Evolutionary conservation across 2,329 filamentous ascomycete genomes (phyloP).

Genomic region (Aspergillus thermomutatus): DNA sequence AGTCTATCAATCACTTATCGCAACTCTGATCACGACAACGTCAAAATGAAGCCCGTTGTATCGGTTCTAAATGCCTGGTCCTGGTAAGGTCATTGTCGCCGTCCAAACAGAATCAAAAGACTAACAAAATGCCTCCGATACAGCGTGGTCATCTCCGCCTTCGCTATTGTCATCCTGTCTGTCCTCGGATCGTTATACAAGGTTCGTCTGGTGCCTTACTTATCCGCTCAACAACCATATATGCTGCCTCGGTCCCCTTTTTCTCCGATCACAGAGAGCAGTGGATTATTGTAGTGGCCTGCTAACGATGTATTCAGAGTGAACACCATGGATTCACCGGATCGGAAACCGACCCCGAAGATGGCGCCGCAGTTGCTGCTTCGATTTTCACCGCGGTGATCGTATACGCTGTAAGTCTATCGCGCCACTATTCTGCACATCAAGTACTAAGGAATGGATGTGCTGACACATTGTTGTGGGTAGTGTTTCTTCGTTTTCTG

Average conservation of each 20-base stretch:
- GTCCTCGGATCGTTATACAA: constrained; percentile 71
- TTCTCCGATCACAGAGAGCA: not conserved
- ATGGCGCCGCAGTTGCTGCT: constrained; percentile 73
- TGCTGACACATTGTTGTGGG: constrained; percentile 12
- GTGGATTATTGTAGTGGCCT: not conserved
- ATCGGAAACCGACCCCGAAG: constrained; percentile 63
- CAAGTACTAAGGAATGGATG: not conserved
- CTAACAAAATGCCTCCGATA: constrained; percentile 12
- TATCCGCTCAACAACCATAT: not conserved
- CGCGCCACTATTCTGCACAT: not conserved
- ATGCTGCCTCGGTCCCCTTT: not conserved
- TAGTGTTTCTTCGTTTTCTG: constrained; percentile 91
- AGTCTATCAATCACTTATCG: not conserved
- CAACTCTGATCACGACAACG: constrained; percentile 9
- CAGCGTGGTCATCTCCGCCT: constrained; percentile 68
- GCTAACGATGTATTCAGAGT: constrained; percentile 33
- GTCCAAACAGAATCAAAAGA: not conserved
- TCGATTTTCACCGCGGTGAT: constrained; percentile 86
- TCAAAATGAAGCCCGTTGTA: constrained; percentile 89
- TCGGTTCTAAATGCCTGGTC: constrained; percentile 91
- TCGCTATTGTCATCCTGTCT: constrained; percentile 63
- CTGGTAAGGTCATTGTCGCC: constrained; percentile 60
- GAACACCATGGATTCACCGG: constrained; percentile 84
- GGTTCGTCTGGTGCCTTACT: constrained; percentile 37
- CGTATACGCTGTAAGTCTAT: constrained; percentile 74